phyloP scores from a whole-genome alignment of 768 basidiomycete genomes.

The Pholiota conissans region DNA sequence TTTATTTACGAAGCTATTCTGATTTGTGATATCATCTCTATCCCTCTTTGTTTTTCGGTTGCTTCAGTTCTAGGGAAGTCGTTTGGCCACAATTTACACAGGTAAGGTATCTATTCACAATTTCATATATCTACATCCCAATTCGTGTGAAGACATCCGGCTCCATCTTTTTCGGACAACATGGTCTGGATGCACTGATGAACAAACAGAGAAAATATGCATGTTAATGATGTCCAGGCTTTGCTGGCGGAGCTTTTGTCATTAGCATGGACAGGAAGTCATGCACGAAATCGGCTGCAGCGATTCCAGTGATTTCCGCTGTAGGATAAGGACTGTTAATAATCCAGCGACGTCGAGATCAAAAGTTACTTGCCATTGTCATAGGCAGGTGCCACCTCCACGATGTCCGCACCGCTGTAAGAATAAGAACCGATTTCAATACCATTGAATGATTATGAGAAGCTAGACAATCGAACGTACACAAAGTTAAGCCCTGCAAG shows the following conservation, averaged over 20 bases:
- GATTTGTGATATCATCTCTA: background rate
- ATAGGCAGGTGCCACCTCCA: slow-evolving; percentile 76
- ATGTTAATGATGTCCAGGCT: slow-evolving; percentile 16
- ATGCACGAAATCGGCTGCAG: slow-evolving; percentile 67
- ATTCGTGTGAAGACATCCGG: no score
- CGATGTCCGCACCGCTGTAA: slow-evolving; percentile 67
- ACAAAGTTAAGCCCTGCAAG: slow-evolving; percentile 79
- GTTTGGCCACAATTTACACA: no score
- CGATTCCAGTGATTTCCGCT: slow-evolving; percentile 70
- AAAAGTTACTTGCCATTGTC: slow-evolving; percentile 51
- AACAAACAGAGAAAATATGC: no score
- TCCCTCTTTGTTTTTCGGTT: no score
- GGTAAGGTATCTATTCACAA: no score
- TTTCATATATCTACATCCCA: no score
- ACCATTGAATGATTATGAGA: background rate
- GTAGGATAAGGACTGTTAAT: slow-evolving; percentile 1
- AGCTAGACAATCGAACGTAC: slow-evolving; percentile 38
- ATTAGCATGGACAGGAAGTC: slow-evolving; percentile 68
- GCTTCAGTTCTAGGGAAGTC: no score
- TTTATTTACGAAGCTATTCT: slow-evolving; percentile 11
- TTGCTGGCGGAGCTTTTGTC: slow-evolving; percentile 34
- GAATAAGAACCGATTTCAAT: background rate
- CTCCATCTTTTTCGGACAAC: no score
- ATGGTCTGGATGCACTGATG: no score
- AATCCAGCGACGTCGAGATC: background rate